A percentile compares a stretch with the other conserved stretches of the same genome.
phyloP scores from a whole-genome alignment of 225 moss, liverwort and hornwort species.

The Marchantia paleacea region DNA sequence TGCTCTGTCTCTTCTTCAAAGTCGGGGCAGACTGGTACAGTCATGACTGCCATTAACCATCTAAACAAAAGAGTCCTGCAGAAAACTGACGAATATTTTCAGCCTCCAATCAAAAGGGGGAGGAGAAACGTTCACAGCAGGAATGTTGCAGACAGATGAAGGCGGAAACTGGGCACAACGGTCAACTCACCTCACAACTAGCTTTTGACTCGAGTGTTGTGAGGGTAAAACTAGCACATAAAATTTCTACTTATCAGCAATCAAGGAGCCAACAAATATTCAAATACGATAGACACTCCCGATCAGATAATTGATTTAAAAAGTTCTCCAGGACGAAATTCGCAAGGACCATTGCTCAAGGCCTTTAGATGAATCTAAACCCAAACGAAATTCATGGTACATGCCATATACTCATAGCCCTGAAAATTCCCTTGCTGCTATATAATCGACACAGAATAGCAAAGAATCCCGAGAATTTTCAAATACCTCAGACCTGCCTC shows the following conservation, averaged over 20 bases:
- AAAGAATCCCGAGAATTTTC: too few relatives aligned
- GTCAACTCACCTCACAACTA: not conserved
- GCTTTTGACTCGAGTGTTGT: not conserved
- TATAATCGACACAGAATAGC: too few relatives aligned
- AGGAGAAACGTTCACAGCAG: not conserved
- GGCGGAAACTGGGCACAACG: not conserved
- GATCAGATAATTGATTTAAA: too few relatives aligned
- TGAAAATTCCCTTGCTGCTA: not conserved
- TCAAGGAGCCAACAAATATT: not conserved
- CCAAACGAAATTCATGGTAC: not conserved
- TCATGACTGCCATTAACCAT: not conserved
- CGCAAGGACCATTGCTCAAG: not conserved
- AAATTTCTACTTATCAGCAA: not conserved
- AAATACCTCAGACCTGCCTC: too few relatives aligned
- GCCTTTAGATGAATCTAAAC: not conserved
- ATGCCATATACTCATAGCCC: not conserved
- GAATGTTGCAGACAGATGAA: not conserved
- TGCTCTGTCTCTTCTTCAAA: not conserved
- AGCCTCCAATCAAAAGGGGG: not conserved
- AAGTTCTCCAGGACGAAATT: not conserved
- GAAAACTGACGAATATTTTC: not conserved
- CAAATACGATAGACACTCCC: too few relatives aligned
- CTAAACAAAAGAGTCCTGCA: not conserved
- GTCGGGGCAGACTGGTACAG: not conserved
- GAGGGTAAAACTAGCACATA: too few relatives aligned